Evolutionary conservation across 495 filamentous ascomycete species (phyloP), one percentile per base, ranked within the genome.

Genomic region (Letharia lupina): DNA sequence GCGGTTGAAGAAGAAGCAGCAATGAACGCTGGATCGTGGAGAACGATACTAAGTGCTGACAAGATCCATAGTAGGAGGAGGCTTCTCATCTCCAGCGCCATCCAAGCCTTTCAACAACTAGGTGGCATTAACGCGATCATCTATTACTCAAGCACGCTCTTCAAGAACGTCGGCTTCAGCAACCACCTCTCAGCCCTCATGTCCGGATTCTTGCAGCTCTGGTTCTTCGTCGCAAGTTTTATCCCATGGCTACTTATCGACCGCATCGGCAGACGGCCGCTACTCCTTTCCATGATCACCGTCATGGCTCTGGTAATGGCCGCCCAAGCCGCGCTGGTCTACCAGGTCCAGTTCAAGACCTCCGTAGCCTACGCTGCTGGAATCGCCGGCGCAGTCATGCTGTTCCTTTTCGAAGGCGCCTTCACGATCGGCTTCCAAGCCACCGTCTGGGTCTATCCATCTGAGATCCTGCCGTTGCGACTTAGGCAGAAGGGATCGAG

Each of bases 81-180:
- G 7, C 69, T 76, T 39, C 44, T 73, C 28, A 70, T 76, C 28
- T 65, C 74, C 28, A 73, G 72, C 35, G 70, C 57, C 16, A 70
- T 75, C 13, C 73, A 76, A 50, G 56, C 70, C 0, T 75, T 78
- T 62, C 77, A 78, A 60, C 76, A 78, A 57, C 67, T 78, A 39
- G 72, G 73, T 11, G 74, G 74, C 1, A 72, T 74, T 37, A 75
- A 75, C 44, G 66, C 70, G 11, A 70, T 75, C 31, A 74, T 70
- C 2, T 75, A 73, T 64, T 74, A 74, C 45, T 70, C 71, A 18
- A 62, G 40, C 37, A 68, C 68, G 23, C 31, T 74, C 4, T 73
- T 71, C 60, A 58, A 67, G 47, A 69, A 68, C 37, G 62, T 73
- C 28, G 71, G 71, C 6, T 73, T 71, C 60, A 61, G 39, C 48